phyloP scores from a whole-genome alignment of 2,329 filamentous ascomycete species.

The Colletotrichum shisoi region DNA sequence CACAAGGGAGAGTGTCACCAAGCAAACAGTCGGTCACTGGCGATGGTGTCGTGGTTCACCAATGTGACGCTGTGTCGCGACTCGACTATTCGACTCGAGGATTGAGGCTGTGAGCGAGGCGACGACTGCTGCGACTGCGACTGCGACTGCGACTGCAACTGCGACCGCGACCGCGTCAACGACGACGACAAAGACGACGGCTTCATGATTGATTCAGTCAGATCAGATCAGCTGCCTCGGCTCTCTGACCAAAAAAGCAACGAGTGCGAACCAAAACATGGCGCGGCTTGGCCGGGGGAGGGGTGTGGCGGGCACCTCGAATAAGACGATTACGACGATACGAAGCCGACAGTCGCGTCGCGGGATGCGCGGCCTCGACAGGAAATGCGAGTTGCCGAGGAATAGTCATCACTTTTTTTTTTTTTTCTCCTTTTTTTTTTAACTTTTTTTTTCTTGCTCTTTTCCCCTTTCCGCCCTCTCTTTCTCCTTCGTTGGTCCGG shows the following conservation, averaged over 20 bases:
- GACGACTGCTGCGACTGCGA: background rate
- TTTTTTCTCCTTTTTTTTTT: no score
- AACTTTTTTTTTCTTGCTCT: no score
- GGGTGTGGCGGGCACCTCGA: background rate
- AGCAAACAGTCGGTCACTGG: background rate
- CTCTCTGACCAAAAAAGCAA: background rate
- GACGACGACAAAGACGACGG: background rate
- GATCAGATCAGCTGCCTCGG: conserved; percentile 10
- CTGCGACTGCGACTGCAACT: background rate
- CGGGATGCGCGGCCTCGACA: conserved; percentile 28
- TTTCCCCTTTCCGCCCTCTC: background rate
- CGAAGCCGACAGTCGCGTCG: conserved; percentile 20
- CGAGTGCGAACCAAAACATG: conserved; percentile 24
- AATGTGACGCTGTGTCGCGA: background rate
- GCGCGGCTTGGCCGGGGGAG: background rate
- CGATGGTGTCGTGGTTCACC: background rate
- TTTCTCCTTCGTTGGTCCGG: background rate
- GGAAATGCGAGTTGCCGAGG: conserved; percentile 31
- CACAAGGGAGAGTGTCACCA: conserved; percentile 13
- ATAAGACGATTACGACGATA: conserved; percentile 31
- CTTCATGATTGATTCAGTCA: background rate
- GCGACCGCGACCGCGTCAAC: background rate
- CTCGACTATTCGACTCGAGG: background rate
- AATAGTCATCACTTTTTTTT: conserved; percentile 8
- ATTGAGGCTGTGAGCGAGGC: background rate